These are phyloP conservation scores for Chaetomium fimeti DNA, from an alignment of 495 filamentous ascomycete genomes.

Conservation along the genomic window DNA sequence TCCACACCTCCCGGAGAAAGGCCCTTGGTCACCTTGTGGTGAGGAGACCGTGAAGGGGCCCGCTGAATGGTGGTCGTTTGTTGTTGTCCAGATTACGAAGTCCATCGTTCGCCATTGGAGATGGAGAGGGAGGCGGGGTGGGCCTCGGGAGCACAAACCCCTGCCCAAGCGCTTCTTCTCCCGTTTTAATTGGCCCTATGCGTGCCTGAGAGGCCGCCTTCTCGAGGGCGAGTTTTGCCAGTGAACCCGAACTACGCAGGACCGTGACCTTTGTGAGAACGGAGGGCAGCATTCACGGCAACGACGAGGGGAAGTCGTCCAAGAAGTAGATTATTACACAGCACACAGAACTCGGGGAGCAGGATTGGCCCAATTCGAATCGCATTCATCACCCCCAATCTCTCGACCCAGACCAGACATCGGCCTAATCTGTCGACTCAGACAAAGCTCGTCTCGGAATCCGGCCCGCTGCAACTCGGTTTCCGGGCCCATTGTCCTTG, in stretches of 20 bases:
- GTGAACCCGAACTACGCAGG: too few relatives aligned
- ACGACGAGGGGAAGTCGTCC: neutral
- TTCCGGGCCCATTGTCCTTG: neutral
- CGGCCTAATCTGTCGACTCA: neutral
- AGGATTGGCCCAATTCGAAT: neutral
- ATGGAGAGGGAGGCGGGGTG: neutral
- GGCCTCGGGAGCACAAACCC: neutral
- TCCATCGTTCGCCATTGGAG: too few relatives aligned
- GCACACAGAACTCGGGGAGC: neutral
- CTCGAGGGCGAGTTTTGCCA: neutral
- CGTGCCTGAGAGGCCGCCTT: slow-evolving; percentile 14
- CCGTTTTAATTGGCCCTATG: neutral
- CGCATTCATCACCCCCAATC: neutral
- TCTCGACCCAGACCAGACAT: neutral
- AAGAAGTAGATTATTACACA: neutral
- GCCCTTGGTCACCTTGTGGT: neutral
- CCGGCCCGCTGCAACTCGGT: neutral
- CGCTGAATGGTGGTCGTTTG: neutral
- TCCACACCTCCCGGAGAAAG: neutral
- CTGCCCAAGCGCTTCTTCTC: slow-evolving; percentile 1
- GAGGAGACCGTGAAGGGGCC: neutral
- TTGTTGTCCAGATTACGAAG: neutral
- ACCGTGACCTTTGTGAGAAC: too few relatives aligned
- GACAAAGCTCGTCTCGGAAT: neutral
- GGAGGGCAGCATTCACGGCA: neutral